phyloP scores from a whole-genome alignment of 2,329 filamentous ascomycete species.

The Cryphonectria naterciae region DNA sequence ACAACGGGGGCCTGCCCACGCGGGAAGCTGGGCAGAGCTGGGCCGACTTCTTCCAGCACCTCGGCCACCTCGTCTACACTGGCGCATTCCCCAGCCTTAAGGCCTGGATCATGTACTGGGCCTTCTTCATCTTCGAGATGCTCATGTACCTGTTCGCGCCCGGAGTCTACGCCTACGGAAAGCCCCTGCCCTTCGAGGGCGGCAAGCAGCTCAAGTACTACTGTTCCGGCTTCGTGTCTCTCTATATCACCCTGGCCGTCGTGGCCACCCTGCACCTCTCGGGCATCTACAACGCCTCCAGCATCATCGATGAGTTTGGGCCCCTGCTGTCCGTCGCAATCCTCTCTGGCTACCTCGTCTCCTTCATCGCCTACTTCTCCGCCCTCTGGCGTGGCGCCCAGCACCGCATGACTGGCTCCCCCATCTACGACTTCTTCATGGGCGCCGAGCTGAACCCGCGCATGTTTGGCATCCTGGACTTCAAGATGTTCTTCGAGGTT shows the following conservation, averaged over 20 bases:
- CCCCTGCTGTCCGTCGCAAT: slow-evolving; percentile 92
- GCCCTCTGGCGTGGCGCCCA: slow-evolving; percentile 78
- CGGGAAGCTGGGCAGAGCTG: slow-evolving; percentile 69
- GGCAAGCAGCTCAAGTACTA: slow-evolving; percentile 92
- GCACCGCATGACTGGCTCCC: slow-evolving; percentile 88
- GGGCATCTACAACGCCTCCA: slow-evolving; percentile 87
- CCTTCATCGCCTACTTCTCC: slow-evolving; percentile 83
- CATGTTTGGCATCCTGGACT: slow-evolving; percentile 82
- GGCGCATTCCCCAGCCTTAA: slow-evolving; percentile 81
- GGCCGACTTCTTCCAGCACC: slow-evolving; percentile 70
- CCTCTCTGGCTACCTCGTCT: slow-evolving; percentile 82
- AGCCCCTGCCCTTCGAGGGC: slow-evolving; percentile 79
- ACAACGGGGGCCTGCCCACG: slow-evolving; percentile 78
- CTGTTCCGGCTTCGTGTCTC: slow-evolving; percentile 86
- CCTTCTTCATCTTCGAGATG: slow-evolving; percentile 84
- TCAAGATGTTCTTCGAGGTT: slow-evolving; percentile 93
- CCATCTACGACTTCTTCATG: slow-evolving; percentile 89
- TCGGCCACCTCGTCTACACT: slow-evolving; percentile 75
- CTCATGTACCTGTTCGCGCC: slow-evolving; percentile 84
- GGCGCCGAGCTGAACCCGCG: slow-evolving; percentile 85
- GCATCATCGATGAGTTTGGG: slow-evolving; percentile 92
- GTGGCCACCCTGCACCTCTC: slow-evolving; percentile 77
- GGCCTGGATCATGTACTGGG: slow-evolving; percentile 95
- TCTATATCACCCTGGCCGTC: slow-evolving; percentile 81
- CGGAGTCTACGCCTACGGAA: slow-evolving; percentile 85